Conservation (phyloP, 805 yeast genomes). For the Sugiyamaella americana region DNA sequence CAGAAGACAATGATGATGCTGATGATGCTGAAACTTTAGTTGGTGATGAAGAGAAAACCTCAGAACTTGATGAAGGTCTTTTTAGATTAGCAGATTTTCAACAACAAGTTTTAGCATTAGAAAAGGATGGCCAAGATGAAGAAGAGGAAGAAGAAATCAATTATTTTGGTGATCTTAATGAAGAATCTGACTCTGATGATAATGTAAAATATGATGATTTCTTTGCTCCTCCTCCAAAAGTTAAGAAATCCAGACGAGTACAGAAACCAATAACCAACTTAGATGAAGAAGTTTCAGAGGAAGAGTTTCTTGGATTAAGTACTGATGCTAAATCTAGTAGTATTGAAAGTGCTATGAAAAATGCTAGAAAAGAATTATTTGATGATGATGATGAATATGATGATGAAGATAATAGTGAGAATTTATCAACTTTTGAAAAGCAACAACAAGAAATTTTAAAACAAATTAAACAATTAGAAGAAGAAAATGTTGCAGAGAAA, state of each 20-base stretch:
- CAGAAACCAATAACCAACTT: too few species aligned
- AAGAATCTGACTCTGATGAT: slow-evolving; percentile 41
- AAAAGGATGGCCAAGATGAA: slow-evolving; percentile 41
- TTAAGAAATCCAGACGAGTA: too few species aligned
- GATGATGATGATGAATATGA: slow-evolving; percentile 51
- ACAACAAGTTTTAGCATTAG: slow-evolving; percentile 62
- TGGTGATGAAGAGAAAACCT: slow-evolving; percentile 10
- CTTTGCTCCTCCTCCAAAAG: slow-evolving; percentile 32
- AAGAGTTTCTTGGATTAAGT: slow-evolving; percentile 24
- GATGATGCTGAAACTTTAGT: slow-evolving; percentile 17
- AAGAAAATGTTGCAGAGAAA: slow-evolving; percentile 83
- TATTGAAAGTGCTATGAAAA: slow-evolving; percentile 28
- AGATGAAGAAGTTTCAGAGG: slow-evolving; percentile 12
- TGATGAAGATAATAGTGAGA: slow-evolving; percentile 36
- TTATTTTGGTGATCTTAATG: slow-evolving; percentile 37
- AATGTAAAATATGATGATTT: slow-evolving; percentile 35
- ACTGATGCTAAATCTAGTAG: slow-evolving; percentile 23
- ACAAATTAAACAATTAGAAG: slow-evolving; percentile 75
- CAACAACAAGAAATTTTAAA: slow-evolving; percentile 71
- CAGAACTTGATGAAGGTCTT: slow-evolving; percentile 68
- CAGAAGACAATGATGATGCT: slow-evolving; percentile 27
- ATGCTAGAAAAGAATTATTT: slow-evolving; percentile 33
- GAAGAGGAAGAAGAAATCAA: slow-evolving; percentile 45
- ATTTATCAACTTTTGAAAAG: slow-evolving; percentile 70
- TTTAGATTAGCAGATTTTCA: slow-evolving; percentile 83